Conservation (phyloP, 2,329 filamentous ascomycete genomes). For the Pseudopyrenochaeta lycopersici region DNA sequence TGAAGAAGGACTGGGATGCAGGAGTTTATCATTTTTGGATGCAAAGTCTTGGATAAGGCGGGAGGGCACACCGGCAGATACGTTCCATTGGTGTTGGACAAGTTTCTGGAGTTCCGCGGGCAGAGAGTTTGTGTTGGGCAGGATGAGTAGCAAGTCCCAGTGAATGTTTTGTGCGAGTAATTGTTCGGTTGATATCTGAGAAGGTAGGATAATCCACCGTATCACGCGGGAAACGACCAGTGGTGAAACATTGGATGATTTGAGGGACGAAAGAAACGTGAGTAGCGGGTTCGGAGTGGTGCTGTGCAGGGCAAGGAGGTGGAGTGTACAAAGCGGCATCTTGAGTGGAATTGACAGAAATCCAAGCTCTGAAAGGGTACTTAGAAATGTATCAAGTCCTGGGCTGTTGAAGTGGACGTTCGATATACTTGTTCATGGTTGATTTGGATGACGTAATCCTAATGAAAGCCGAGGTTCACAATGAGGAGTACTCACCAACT, state of each 20-base stretch:
- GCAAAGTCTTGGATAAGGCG: conserved; percentile 51
- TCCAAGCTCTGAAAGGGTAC: not conserved
- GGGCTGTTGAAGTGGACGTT: not conserved
- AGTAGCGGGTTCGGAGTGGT: conserved; percentile 44
- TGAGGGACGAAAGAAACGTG: conserved; percentile 54
- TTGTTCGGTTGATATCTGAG: conserved; percentile 50
- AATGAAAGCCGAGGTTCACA: conserved; percentile 27
- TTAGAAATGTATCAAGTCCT: not conserved
- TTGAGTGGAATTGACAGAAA: conserved; percentile 11
- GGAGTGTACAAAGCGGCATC: conserved; percentile 62
- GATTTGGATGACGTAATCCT: conserved; percentile 30
- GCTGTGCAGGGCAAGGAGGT: conserved; percentile 55
- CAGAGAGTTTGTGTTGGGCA: conserved; percentile 40
- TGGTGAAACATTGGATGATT: conserved; percentile 44
- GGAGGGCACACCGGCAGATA: conserved; percentile 56
- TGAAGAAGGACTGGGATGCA: conserved; percentile 47
- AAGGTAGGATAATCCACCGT: conserved; percentile 61
- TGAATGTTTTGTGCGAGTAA: conserved; percentile 53
- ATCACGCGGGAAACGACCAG: conserved; percentile 55
- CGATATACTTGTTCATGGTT: conserved; percentile 3
- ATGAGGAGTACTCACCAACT: conserved; percentile 11
- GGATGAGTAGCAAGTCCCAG: conserved; percentile 61
- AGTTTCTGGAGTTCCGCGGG: conserved; percentile 31
- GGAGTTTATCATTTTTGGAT: conserved; percentile 46
- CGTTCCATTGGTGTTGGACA: conserved; percentile 44